Base-by-base conservation (phyloP, 495 filamentous ascomycete species). In the Lophiostoma macrostomum region DNA sequence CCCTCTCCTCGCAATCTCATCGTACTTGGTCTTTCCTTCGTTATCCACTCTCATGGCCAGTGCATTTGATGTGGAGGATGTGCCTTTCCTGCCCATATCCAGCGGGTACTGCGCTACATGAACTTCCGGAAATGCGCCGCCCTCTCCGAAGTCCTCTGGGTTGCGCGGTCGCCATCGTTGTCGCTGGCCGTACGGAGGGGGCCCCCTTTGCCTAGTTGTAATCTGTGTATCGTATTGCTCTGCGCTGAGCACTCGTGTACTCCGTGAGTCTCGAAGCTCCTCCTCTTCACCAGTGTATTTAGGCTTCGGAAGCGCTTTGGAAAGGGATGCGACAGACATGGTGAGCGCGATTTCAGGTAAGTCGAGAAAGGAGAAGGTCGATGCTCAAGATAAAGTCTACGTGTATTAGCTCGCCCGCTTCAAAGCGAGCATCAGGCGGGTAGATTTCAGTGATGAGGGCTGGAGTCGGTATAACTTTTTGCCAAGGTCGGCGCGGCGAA, bases 91-190 rank as follows among this genome's bases (percentile, higher is more conserved):
- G 29, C 93, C 94, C 90, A 96, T 94, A 53, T 91, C 86, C 28
- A 94, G 83, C 35, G 91, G 91, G 66, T 98, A 98, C 63, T 98
- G 93, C 22, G 91, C 93, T 38, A 97, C 81, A 20, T 86, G 83
- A 36, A 98, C 84, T 68, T 98, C 93, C 28, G 93, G 90, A 70
- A 97, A 98, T 40, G 91, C 90, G 63, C 93, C 93, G 50, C 93
- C 93, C 75, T 97, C 91, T 62, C 87, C 91, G 72, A 88, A 97
- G 71, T 97, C 94, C 69, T 96, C 91, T 54, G 82, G 75, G 10
- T 77, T 78, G 54, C 90, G 82, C 14, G 90, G 90, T 53, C 91
- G 83, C 90, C 90, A 96, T 79, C 85, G 84, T 67, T 83, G 67
- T 54, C 90, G 85, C 58, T 91, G 82, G 28, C 84, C 83, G 64